Evolutionary conservation across 176 grass and related monocot genomes (phyloP).

Genomic region (Oryza coarctata): DNA sequence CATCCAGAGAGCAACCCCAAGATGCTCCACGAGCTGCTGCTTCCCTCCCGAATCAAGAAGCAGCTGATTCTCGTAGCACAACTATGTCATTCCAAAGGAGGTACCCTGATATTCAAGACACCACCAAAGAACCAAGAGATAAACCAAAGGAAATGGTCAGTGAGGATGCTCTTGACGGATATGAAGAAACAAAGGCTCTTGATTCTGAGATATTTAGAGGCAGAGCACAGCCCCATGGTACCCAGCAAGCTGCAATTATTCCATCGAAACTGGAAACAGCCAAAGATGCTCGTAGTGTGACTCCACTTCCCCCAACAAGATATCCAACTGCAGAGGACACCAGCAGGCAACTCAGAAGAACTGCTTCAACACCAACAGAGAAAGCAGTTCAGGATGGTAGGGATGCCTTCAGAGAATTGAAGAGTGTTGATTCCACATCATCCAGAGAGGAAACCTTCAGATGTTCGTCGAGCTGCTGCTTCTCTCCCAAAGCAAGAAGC

Average conservation of each 20-base stretch:
- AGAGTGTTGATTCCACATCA: constrained; percentile 23
- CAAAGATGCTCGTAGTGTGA: constrained; percentile 7
- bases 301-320: constrained; percentile 14
- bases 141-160: not conserved
- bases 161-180: constrained; percentile 25
- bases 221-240: constrained; percentile 10
- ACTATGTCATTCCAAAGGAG: constrained; percentile 21
- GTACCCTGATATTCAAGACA: constrained; percentile 1
- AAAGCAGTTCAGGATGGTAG: constrained; percentile 25
- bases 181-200: constrained; percentile 18
- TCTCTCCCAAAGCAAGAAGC: constrained; percentile 29
- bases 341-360: constrained; percentile 27
- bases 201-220: not conserved
- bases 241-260: constrained; percentile 10
- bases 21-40: not conserved
- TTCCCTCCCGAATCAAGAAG: constrained; percentile 26
- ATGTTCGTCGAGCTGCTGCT: not conserved
- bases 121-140: constrained; percentile 4
- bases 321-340: constrained; percentile 12
- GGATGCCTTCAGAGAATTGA: constrained; percentile 1
- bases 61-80: constrained; percentile 16
- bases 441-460: constrained; percentile 21
- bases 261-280: not conserved
- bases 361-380: not conserved
- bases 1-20: constrained; percentile 17